Conservation (phyloP, 352 stramenopile genomes). For the Globisporangium rhizosaccharum region DNA sequence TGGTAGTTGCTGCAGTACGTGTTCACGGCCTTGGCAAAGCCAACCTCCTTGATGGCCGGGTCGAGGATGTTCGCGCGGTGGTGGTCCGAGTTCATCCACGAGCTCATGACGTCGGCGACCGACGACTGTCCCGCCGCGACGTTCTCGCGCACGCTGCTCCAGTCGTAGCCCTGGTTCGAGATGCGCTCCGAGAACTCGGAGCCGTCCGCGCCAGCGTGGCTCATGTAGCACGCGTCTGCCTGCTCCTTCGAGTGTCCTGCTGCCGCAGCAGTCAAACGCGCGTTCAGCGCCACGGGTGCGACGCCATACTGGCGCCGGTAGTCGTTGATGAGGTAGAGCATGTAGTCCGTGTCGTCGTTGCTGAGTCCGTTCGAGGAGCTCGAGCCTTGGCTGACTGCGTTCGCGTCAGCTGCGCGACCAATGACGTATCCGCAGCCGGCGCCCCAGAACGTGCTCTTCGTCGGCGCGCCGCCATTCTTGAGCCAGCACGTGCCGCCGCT, state of each 20-base stretch:
- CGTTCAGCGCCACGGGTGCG: slow-evolving; percentile 32
- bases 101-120: slow-evolving; percentile 33
- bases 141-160: slow-evolving; percentile 38
- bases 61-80: slow-evolving; percentile 45
- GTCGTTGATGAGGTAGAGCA: slow-evolving; percentile 49
- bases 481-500: slow-evolving; percentile 53
- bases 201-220: slow-evolving; percentile 33
- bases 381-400: not conserved
- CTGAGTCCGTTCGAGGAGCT: slow-evolving; percentile 24
- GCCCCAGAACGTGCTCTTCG: slow-evolving; percentile 17
- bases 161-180: slow-evolving; percentile 31
- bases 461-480: slow-evolving; percentile 22
- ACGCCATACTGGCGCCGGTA: slow-evolving; percentile 34
- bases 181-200: slow-evolving; percentile 34
- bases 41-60: slow-evolving; percentile 2
- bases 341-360: slow-evolving; percentile 26
- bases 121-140: slow-evolving; percentile 31
- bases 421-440: slow-evolving; percentile 34
- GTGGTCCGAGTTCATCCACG: slow-evolving; percentile 34
- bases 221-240: slow-evolving; percentile 31
- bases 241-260: slow-evolving; percentile 37
- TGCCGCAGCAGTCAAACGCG: slow-evolving; percentile 26
- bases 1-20: slow-evolving; percentile 8
- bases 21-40: slow-evolving; percentile 11
- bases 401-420: slow-evolving; percentile 17